Percentiles rank a stretch among this genome's conserved stretches.
Conservation (phyloP, 305 asterid species). For the Solanum hybrid region DNA sequence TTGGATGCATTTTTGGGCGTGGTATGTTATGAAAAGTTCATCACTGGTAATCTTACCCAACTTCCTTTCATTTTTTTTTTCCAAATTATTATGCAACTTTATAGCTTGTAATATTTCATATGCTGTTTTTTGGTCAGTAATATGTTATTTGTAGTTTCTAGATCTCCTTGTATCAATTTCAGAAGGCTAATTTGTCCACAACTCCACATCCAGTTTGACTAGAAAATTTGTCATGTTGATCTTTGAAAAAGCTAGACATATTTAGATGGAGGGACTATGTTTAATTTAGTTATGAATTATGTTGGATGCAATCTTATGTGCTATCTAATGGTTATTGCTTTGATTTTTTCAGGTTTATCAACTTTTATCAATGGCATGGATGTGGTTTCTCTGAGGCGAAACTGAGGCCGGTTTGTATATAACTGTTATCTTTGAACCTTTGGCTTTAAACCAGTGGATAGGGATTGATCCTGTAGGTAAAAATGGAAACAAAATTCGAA, state of each 20-base stretch:
- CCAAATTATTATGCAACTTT: background rate
- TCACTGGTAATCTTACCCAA: background rate
- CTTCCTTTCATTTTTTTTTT: background rate
- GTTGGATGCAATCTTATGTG: background rate
- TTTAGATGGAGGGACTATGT: background rate
- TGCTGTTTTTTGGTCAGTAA: background rate
- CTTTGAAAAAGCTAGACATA: background rate
- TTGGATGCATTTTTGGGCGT: background rate
- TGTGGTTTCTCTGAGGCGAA: conserved; percentile 33
- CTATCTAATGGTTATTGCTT: background rate
- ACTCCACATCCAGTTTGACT: background rate
- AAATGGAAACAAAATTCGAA: conserved; percentile 64
- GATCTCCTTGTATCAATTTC: background rate
- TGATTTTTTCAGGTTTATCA: conserved; percentile 3
- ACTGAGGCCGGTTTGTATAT: conserved; percentile 19
- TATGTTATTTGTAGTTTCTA: background rate
- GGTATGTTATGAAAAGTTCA: background rate
- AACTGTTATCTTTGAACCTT: conserved; percentile 26
- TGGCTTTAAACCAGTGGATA: conserved; percentile 34
- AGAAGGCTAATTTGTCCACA: background rate
- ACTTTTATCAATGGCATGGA: conserved; percentile 16
- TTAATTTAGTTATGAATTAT: background rate
- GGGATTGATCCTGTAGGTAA: conserved; percentile 56
- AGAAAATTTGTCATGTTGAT: background rate
- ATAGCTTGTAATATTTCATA: background rate